phyloP scores from a whole-genome alignment of 2,329 filamentous ascomycete genomes.

The Cytospora chrysosperma region DNA sequence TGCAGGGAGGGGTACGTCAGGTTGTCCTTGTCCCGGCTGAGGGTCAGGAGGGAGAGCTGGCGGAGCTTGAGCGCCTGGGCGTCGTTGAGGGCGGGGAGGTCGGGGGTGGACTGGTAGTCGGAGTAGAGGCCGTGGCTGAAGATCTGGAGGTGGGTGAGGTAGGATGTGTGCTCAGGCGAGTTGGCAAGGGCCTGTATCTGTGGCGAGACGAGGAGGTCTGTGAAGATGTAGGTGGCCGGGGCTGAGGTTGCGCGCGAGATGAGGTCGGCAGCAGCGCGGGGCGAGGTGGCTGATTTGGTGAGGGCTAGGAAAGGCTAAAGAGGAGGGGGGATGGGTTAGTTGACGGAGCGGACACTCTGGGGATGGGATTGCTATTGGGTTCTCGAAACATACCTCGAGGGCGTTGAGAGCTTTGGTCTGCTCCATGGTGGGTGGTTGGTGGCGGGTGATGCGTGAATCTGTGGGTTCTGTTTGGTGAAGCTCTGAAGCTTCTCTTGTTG shows the following conservation, averaged over 20 bases:
- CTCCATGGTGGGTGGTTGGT: conserved; percentile 56
- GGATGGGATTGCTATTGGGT: background rate
- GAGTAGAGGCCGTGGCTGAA: conserved; percentile 92
- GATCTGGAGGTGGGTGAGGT: conserved; percentile 75
- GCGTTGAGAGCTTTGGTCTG: conserved; percentile 67
- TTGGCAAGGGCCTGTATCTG: conserved; percentile 71
- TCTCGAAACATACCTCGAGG: conserved; percentile 50
- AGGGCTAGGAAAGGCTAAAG: conserved; percentile 89
- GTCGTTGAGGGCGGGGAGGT: conserved; percentile 69
- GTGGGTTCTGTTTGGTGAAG: background rate
- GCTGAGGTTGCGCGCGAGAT: conserved; percentile 86
- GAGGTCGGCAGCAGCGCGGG: conserved; percentile 81
- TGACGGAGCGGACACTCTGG: background rate
- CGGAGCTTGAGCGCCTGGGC: conserved; percentile 82
- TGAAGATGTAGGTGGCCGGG: conserved; percentile 87
- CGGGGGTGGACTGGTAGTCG: conserved; percentile 58
- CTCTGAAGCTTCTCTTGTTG: background rate
- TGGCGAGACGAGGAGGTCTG: conserved; percentile 81
- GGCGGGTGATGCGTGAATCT: background rate
- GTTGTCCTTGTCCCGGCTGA: conserved; percentile 54
- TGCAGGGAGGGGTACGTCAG: conserved; percentile 74
- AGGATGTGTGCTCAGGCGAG: conserved; percentile 47
- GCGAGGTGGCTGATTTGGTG: conserved; percentile 79
- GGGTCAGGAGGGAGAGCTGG: conserved; percentile 82
- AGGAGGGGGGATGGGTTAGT: conserved; percentile 43